These are phyloP conservation scores for Sutorius eximius DNA, from an alignment of 1,284 basidiomycete species.

Conservation along the genomic window DNA sequence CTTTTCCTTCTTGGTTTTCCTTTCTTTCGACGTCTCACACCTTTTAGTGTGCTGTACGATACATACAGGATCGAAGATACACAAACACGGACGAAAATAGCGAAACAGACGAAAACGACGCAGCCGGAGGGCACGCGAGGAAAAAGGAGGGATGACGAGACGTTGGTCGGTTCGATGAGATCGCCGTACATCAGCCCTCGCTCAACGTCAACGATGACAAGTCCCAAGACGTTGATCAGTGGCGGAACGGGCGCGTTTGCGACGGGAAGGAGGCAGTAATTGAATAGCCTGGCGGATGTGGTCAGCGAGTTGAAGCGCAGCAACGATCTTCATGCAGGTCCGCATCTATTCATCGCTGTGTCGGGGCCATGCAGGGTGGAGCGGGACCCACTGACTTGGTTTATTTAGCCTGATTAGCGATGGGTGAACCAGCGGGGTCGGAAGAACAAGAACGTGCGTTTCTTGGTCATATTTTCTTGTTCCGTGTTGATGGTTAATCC, in stretches of 20 bases:
- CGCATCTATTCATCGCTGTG: background rate
- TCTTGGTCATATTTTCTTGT: background rate
- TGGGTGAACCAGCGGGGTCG: constrained; percentile 20
- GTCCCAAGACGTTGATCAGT: constrained; percentile 17
- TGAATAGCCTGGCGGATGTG: constrained; percentile 24
- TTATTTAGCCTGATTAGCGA: constrained; percentile 6
- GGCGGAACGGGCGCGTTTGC: constrained; percentile 6
- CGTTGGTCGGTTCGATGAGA: constrained; percentile 22
- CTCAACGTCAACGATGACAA: constrained; percentile 17
- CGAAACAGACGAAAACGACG: background rate
- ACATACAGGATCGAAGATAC: background rate
- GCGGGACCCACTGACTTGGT: background rate
- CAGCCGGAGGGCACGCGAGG: background rate
- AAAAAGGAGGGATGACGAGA: constrained; percentile 29
- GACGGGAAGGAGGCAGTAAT: constrained; percentile 1
- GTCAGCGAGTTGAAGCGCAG: constrained; percentile 23
- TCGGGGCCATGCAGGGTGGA: no score
- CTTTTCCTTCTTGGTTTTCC: background rate
- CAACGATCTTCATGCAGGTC: constrained; percentile 19
- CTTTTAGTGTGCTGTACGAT: background rate
- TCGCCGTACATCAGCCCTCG: constrained; percentile 24
- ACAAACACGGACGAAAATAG: constrained; percentile 7
- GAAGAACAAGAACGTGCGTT: constrained; percentile 24
- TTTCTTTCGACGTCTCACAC: background rate
- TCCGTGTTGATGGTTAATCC: background rate